A percentile compares a stretch with the other conserved stretches of the same genome.
Conservation (phyloP, 129 eudicot species). For the Escallonia rubra region DNA sequence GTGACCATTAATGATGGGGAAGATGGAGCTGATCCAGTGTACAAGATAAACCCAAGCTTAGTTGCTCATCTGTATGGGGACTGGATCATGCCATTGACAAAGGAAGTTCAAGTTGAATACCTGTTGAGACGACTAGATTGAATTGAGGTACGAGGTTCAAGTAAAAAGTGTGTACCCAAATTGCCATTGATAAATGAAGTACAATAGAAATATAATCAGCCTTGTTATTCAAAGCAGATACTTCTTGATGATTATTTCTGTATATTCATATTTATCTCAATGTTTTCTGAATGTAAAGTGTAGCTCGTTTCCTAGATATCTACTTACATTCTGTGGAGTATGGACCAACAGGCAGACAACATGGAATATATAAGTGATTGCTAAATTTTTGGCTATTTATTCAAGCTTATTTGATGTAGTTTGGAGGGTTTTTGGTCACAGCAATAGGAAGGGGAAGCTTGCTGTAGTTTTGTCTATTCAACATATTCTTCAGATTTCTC, state of each 20-base stretch:
- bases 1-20: conserved; percentile 16
- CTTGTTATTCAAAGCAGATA: background rate
- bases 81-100: conserved; percentile 92
- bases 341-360: no score
- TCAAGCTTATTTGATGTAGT: no score
- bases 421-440: no score
- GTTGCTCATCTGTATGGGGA: conserved; percentile 75
- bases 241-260: background rate
- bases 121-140: conserved; percentile 73
- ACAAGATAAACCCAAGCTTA: conserved; percentile 70
- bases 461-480: no score
- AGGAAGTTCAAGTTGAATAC: conserved; percentile 75
- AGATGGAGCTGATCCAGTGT: conserved; percentile 38
- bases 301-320: no score
- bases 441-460: no score
- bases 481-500: no score
- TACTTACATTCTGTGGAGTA: no score
- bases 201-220: background rate
- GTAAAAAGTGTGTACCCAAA: background rate
- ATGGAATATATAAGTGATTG: no score
- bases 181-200: background rate
- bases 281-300: no score
- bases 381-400: no score
- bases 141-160: background rate
- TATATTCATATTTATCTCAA: background rate